These are phyloP conservation scores for Citrus reticulata DNA, from an alignment of 345 rosid genomes.

Conservation along the genomic window DNA sequence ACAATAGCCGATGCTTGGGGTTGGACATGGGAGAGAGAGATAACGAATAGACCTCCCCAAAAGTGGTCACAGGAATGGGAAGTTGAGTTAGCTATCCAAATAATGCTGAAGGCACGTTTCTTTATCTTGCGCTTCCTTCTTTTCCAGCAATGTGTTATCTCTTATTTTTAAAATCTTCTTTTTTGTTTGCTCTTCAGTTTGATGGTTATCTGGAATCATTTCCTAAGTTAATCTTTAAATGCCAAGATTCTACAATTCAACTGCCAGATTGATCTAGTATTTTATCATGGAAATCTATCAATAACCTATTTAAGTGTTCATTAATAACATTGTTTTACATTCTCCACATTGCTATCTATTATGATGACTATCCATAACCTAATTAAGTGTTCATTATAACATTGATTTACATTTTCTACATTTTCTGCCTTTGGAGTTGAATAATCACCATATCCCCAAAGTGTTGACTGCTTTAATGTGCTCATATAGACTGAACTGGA, in stretches of 20 bases:
- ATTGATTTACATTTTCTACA: not conserved
- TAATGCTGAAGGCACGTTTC: constrained; percentile 70
- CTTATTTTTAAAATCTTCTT: not conserved
- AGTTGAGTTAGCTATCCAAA: constrained; percentile 77
- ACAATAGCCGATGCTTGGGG: constrained; percentile 98
- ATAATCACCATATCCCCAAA: not conserved
- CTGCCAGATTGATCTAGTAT: not conserved
- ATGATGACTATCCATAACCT: not conserved
- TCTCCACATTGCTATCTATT: not conserved
- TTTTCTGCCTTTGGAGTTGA: not conserved
- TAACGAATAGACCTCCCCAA: constrained; percentile 65
- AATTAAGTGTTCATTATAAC: not conserved
- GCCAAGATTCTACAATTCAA: not conserved
- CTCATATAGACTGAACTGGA: not conserved
- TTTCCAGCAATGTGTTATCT: not conserved
- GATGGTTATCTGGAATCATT: not conserved
- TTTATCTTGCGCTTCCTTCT: not conserved
- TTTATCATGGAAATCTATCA: not conserved
- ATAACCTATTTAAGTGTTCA: too few relatives aligned
- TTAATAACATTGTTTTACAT: too few relatives aligned
- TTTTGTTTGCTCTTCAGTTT: not conserved
- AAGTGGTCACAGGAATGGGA: constrained; percentile 98
- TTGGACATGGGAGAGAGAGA: constrained; percentile 95
- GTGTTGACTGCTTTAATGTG: not conserved
- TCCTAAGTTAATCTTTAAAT: not conserved